These are phyloP conservation scores for Oenanthe sinensis DNA, from an alignment of 129 eudicot genomes.

Conservation along the genomic window DNA sequence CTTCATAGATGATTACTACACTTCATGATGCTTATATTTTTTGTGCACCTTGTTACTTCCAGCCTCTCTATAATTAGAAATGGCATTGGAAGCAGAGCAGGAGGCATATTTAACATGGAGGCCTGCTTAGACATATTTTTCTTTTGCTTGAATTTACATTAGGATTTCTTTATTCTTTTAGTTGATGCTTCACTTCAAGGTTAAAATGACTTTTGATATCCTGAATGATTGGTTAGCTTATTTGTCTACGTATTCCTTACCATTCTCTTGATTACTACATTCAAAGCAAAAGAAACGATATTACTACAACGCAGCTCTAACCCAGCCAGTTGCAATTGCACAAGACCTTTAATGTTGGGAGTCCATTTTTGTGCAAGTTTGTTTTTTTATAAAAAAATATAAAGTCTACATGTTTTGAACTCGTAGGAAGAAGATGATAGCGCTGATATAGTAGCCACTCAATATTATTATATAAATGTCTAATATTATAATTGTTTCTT, in stretches of 20 bases:
- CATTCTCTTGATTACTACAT: background rate
- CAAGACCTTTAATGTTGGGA: background rate
- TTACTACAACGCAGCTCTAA: background rate
- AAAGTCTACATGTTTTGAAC: background rate
- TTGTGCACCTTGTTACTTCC: background rate
- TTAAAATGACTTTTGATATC: background rate
- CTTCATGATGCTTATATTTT: background rate
- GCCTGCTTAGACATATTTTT: background rate
- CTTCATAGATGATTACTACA: background rate
- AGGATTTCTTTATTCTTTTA: background rate
- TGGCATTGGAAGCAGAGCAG: conserved; percentile 1
- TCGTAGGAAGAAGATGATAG: background rate
- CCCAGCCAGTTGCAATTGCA: background rate
- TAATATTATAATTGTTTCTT: no score
- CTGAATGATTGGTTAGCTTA: background rate
- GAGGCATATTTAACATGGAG: background rate
- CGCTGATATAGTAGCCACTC: no score
- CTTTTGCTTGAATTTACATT: background rate
- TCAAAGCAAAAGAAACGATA: background rate
- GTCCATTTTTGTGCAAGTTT: background rate
- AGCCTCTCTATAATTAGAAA: background rate
- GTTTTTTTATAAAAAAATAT: background rate
- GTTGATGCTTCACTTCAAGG: background rate
- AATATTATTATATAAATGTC: no score
- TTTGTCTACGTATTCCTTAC: background rate